Base-by-base conservation (phyloP, 2,329 filamentous ascomycete genomes). In the Fusarium sublunatum region DNA sequence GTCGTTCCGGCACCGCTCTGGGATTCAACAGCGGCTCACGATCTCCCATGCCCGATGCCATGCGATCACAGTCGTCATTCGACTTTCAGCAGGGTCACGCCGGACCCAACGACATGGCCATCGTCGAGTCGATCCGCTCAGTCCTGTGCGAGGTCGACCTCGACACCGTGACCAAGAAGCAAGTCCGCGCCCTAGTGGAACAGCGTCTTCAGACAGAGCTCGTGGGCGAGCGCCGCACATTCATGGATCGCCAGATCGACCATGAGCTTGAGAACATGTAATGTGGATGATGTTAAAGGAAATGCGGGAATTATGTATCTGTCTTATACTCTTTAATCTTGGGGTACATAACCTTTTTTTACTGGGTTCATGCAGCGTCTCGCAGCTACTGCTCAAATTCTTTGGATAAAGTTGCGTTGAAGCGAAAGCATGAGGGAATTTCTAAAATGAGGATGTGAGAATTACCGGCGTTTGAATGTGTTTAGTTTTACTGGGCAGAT, bases 161-260 rank as follows among this genome's bases (percentile, higher is more conserved):
- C 38, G 95, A 99, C 75, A 94, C 86, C n/a, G 92, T 98, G 43
- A 99, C 95, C 7, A 99, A 98, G 88, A 99, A 99, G 81, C 94
- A 98, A 79, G 90, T 95, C 53, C 86, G 91, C 46, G 93, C 91
- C 4, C 84, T 98, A 40, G 93, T 97, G 11, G 95, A 99, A 80
- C 93, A 97, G 81, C 87, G 93, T 71, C 79, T 99, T 61, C 94
- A 97, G 80, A 94, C 91, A 5, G 93, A 97, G 75, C 83, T 98
- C 55, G 83, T 86, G 1, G 93, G 93, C 22, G 93, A 97, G 77
- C 89, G 92, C 76, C 88, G 91, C 74, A 88, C 88, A 13, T 98
- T 96, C 79, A 87, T 98, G 81, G 94, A 97, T 79, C 85, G 89
- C 68, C 91, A 93, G 80, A 98, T 99, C 77, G 95, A 99, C 78